These are phyloP conservation scores for Mucor saturninus DNA, from an alignment of 371 early-diverging fungal species.

Conservation along the genomic window DNA sequence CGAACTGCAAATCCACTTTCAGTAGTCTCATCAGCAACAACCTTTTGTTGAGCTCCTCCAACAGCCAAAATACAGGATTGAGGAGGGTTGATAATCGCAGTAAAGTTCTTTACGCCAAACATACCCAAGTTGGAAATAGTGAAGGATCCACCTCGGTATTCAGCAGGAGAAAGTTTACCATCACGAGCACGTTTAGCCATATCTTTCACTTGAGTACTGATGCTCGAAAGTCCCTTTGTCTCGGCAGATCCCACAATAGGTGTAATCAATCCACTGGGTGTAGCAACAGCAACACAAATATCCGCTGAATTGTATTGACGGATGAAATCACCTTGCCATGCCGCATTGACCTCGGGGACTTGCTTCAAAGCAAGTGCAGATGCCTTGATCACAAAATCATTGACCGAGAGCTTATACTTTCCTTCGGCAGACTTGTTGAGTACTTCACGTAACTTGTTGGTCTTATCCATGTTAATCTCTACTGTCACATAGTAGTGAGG, in stretches of 20 bases:
- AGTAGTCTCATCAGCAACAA: constrained; percentile 76
- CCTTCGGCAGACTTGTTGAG: constrained; percentile 88
- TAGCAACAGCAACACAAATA: constrained; percentile 95
- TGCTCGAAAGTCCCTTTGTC: constrained; percentile 82
- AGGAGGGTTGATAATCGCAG: constrained; percentile 98
- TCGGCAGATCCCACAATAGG: constrained; percentile 92
- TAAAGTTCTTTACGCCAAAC: constrained; percentile 93
- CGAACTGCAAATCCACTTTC: constrained; percentile 66
- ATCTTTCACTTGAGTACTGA: constrained; percentile 86
- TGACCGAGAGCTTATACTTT: constrained; percentile 95
- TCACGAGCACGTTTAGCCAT: constrained; percentile 87
- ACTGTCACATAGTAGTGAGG: constrained; percentile 97
- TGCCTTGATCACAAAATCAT: constrained; percentile 98
- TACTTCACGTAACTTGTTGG: constrained; percentile 83
- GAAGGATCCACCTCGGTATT: constrained; percentile 97
- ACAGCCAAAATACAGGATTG: constrained; percentile 96
- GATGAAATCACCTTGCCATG: constrained; percentile 94
- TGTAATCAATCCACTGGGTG: constrained; percentile 94
- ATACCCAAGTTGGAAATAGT: constrained; percentile 98
- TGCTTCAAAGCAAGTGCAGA: constrained; percentile 88
- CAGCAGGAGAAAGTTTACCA: constrained; percentile 91
- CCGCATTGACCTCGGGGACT: constrained; percentile 95
- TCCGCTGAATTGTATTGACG: constrained; percentile 93
- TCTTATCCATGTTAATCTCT: constrained; percentile 89
- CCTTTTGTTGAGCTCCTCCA: constrained; percentile 82